phyloP scores from a whole-genome alignment of 2,329 filamentous ascomycete genomes.

The Thelonectria rubi region DNA sequence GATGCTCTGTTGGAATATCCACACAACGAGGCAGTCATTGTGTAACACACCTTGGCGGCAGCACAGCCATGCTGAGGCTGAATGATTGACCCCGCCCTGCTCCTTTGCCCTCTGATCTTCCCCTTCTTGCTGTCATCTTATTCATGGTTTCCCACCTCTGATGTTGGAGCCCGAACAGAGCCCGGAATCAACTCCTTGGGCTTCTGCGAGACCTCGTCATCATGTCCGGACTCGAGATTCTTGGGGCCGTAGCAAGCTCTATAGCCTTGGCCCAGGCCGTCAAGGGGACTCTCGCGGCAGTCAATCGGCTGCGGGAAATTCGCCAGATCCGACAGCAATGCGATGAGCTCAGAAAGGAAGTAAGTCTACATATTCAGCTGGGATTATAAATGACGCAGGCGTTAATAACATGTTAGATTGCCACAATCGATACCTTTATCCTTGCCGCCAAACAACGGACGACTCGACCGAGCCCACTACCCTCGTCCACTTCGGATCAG shows the following conservation, averaged over 20 bases:
- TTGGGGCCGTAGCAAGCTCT: conserved; percentile 26
- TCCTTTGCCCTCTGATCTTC: background rate
- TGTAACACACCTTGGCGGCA: background rate
- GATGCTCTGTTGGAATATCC: background rate
- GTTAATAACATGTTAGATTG: too few species aligned
- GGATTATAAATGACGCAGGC: too few species aligned
- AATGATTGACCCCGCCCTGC: background rate
- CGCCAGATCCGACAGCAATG: conserved; percentile 18
- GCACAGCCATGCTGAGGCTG: background rate
- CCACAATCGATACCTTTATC: background rate
- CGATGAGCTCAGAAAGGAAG: conserved; percentile 4
- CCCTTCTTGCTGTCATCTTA: too few species aligned
- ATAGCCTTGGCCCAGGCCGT: conserved; percentile 24
- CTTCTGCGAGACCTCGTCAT: background rate
- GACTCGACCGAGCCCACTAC: too few species aligned
- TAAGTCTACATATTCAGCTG: background rate
- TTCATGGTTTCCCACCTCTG: background rate
- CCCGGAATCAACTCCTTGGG: background rate
- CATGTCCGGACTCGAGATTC: conserved; percentile 29
- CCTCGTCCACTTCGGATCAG: too few species aligned
- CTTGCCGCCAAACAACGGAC: background rate
- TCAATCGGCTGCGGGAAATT: conserved; percentile 21
- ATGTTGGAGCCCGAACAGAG: background rate
- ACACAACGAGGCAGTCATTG: background rate
- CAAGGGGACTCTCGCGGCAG: conserved; percentile 17